Evolutionary conservation across 345 rosid species (phyloP).

Genomic region (Salix viminalis): DNA sequence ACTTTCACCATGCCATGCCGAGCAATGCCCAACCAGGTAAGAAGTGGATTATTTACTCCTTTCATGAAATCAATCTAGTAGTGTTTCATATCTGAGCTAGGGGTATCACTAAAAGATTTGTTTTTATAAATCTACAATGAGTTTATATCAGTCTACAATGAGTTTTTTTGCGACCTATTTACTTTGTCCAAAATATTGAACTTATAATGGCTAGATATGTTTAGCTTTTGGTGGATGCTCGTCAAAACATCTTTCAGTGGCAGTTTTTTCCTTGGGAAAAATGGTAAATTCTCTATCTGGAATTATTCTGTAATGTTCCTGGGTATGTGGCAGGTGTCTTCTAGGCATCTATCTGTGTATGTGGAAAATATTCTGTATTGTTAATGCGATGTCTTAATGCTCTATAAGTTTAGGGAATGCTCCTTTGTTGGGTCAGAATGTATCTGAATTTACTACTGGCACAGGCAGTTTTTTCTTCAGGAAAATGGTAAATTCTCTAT

Average conservation of each 20-base stretch:
- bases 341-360: background rate
- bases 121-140: background rate
- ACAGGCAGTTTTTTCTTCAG: background rate
- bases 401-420: background rate
- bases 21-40: constrained; percentile 46
- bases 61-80: background rate
- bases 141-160: background rate
- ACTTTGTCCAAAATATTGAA: background rate
- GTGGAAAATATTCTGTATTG: background rate
- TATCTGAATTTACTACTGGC: background rate
- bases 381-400: background rate
- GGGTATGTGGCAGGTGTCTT: no score
- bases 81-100: background rate
- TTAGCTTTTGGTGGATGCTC: background rate
- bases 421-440: background rate
- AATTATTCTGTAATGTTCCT: no score
- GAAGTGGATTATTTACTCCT: constrained; percentile 5
- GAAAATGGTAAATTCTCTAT: no score
- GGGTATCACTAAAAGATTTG: background rate
- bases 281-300: background rate
- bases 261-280: background rate
- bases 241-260: background rate
- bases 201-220: background rate
- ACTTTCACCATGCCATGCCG: constrained; percentile 44
- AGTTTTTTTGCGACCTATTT: background rate